A percentile compares a stretch with the other conserved stretches of the same genome.
Evolutionary conservation across 108 stramenopile genomes (phyloP).

Genomic region (Mediolabrus comicus): DNA sequence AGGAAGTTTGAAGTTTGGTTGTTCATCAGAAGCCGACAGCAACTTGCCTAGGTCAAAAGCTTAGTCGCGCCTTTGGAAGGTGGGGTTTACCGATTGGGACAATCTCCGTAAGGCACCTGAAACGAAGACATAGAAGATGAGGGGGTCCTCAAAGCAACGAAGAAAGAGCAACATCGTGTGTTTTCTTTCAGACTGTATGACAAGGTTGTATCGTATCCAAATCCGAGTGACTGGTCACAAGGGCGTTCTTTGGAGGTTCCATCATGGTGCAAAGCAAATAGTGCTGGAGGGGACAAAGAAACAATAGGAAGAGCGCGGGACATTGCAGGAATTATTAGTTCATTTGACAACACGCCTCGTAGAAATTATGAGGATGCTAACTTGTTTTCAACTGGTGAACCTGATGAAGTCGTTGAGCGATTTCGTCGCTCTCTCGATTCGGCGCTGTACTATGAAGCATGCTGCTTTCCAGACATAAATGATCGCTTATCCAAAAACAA

Average conservation of each 20-base stretch:
- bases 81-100: constrained; percentile 66
- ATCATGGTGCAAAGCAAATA: constrained; percentile 41
- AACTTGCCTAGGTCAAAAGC: too few species aligned
- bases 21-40: too few species aligned
- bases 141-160: neutral
- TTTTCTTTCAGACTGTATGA: neutral
- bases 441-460: constrained; percentile 53
- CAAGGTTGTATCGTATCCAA: constrained; percentile 44
- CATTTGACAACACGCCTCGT: constrained; percentile 79
- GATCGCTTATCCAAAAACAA: constrained; percentile 1
- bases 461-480: constrained; percentile 35
- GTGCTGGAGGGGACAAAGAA: neutral
- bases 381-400: constrained; percentile 34
- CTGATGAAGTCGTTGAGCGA: constrained; percentile 31
- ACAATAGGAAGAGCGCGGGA: constrained; percentile 24
- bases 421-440: constrained; percentile 41
- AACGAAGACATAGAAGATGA: constrained; percentile 16
- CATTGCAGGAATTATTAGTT: constrained; percentile 50
- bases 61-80: constrained; percentile 59
- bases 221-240: constrained; percentile 39
- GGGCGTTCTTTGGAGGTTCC: constrained; percentile 31
- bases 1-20: too few species aligned
- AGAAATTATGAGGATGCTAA: constrained; percentile 44
- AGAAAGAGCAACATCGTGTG: neutral
- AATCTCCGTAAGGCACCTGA: constrained; percentile 40